Evolutionary conservation across 2,329 filamentous ascomycete genomes (phyloP).

Genomic region (Fusarium sp.): DNA sequence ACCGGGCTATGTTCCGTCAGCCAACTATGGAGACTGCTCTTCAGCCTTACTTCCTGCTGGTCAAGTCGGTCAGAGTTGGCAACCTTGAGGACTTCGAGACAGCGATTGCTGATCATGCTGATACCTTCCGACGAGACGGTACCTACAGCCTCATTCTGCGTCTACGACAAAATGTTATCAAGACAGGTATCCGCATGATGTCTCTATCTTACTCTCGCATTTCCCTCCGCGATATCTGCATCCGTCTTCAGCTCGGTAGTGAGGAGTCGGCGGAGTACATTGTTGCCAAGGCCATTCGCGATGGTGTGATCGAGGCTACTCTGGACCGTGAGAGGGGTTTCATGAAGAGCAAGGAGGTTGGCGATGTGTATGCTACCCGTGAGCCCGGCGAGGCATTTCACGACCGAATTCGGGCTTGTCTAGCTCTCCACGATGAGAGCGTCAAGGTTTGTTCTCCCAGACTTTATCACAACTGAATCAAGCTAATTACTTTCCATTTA

Average conservation of each 20-base stretch:
- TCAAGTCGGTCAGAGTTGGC: conserved; percentile 95
- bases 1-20: conserved; percentile 93
- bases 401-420: conserved; percentile 91
- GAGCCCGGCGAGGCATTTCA: conserved; percentile 98
- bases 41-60: conserved; percentile 91
- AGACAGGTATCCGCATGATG: conserved; percentile 99
- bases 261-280: conserved; percentile 99
- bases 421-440: conserved; percentile 94
- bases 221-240: conserved; percentile 95
- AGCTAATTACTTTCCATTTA: conserved; percentile 51
- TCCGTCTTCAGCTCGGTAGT: conserved; percentile 90
- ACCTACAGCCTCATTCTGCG: conserved; percentile 96
- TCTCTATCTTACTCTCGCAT: conserved; percentile 98
- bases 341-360: conserved; percentile 98
- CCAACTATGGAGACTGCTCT: conserved; percentile 87
- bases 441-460: conserved; percentile 77
- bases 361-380: conserved; percentile 94
- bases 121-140: conserved; percentile 90
- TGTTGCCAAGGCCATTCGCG: conserved; percentile 96
- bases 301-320: conserved; percentile 96
- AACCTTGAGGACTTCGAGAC: conserved; percentile 94
- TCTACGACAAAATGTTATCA: conserved; percentile 97
- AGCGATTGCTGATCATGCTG: conserved; percentile 82
- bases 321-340: conserved; percentile 94
- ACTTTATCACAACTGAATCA: neutral